Evolutionary conservation across 352 stramenopile species (phyloP), one percentile per base, ranked within the genome.

Genomic region (Phytophthora niederhauseri): DNA sequence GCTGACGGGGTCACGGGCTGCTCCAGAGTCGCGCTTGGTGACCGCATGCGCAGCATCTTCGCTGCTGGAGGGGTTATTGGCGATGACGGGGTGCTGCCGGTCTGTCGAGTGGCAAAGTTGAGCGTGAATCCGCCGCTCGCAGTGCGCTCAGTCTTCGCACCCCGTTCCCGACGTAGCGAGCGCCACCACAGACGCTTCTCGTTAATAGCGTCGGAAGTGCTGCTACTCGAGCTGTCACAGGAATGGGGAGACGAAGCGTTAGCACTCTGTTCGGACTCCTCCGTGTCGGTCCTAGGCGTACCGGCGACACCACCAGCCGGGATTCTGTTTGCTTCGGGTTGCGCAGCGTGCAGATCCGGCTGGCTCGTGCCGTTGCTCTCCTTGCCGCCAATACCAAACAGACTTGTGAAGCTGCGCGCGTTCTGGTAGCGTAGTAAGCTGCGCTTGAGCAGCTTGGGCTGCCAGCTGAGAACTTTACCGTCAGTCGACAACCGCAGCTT

Each of bases 111-210:
- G 17, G 66, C 59, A 56, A 90, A 74, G 26, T 82, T 84, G 54
- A 89, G 84, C 15, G 80, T 80, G 52, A 89, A 81, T 19, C 81
- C 82, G 17, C 84, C 81, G 43, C 84, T 93, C 11, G 84, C 81
- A 7, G 84, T 91, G 17, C 82, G 81, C 62, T 90, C 84, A 50
- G 81, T 78, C 45, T 89, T 88, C 41, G 65, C 46, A 54, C 72
- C 73, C 59, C 82, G 82, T 9, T 84, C 80, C 15, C 84, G 82
- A 58, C 82, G 81, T 68, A 91, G 84, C 51, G 82, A 81, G 24
- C 75, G 81, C 85, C 85, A 93, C 85, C 85, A 93, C 28, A 90
- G 66, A 61, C 84, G 85, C 70, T 87, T 89, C 65, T 92, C 82
- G 61, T 66, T 85, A 66, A 76, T 79, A 19, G 68, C 63, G 57